A percentile compares a stretch with the other conserved stretches of the same genome.
Conservation (phyloP, 345 rosid species). For the Murraya koenigii region DNA sequence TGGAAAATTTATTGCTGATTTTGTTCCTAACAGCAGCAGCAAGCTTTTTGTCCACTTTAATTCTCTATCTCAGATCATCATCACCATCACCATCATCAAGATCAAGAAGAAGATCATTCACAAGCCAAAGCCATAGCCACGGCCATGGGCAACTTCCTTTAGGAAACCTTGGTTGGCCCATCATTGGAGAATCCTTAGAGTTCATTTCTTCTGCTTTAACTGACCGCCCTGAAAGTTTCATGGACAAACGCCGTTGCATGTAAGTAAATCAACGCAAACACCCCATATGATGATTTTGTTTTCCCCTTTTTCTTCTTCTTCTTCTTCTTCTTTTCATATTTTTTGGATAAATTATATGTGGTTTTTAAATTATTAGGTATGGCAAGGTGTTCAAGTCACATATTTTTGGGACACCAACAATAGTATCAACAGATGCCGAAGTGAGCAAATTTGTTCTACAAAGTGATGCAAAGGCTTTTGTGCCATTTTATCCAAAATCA, state of each 20-base stretch:
- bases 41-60: slow-evolving; percentile 1
- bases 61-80: slow-evolving; percentile 33
- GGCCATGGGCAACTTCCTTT: slow-evolving; percentile 39
- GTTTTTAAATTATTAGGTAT: slow-evolving; percentile 37
- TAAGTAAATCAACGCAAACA: slow-evolving; percentile 24
- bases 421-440: slow-evolving; percentile 91
- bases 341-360: not conserved
- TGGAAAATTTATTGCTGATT: slow-evolving; percentile 40
- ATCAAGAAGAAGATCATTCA: not conserved
- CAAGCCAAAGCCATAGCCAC: not conserved
- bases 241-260: slow-evolving; percentile 76
- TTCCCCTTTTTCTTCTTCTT: not conserved
- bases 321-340: not conserved
- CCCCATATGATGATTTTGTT: not conserved
- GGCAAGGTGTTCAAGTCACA: slow-evolving; percentile 98
- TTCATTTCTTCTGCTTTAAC: slow-evolving; percentile 80
- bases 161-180: slow-evolving; percentile 87
- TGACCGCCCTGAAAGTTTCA: slow-evolving; percentile 84
- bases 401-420: slow-evolving; percentile 79
- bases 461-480: slow-evolving; percentile 76
- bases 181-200: slow-evolving; percentile 86
- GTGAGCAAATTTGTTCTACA: slow-evolving; percentile 81
- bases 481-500: slow-evolving; percentile 91
- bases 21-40: slow-evolving; percentile 22
- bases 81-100: slow-evolving; percentile 10